phyloP scores from a whole-genome alignment of 164 flowering plant genomes.

The Akebia trifoliata region DNA sequence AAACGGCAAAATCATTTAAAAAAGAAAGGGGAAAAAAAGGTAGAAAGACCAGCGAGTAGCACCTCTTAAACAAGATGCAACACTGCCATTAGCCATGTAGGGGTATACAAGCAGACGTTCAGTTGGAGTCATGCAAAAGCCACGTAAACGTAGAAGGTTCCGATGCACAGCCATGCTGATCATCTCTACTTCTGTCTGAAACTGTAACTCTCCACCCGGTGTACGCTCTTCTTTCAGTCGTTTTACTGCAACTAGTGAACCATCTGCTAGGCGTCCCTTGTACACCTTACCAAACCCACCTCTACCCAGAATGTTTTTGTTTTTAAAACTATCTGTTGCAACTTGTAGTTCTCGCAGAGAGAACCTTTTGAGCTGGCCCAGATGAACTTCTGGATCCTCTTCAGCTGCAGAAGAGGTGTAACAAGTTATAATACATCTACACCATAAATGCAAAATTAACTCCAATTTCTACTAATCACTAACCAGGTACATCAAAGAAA shows the following conservation, averaged over 20 bases:
- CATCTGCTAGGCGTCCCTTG: conserved; percentile 46
- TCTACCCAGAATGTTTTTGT: conserved; percentile 39
- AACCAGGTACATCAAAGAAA: conserved; percentile 46
- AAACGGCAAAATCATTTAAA: no score
- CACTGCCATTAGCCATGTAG: no score
- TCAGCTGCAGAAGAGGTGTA: conserved; percentile 31
- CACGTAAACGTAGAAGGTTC: conserved; percentile 33
- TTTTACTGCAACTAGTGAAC: conserved; percentile 43
- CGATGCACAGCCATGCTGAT: conserved; percentile 47
- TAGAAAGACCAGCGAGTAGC: no score
- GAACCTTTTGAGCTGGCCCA: conserved; percentile 46
- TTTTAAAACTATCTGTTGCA: conserved; percentile 44
- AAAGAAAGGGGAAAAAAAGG: no score
- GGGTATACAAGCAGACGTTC: conserved; percentile 44
- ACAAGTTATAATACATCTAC: conserved; percentile 1
- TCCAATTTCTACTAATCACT: conserved; percentile 9
- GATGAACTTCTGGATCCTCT: conserved; percentile 50
- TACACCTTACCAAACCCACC: conserved; percentile 51
- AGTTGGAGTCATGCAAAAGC: conserved; percentile 45
- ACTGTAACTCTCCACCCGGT: conserved; percentile 41
- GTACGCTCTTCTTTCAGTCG: conserved; percentile 42
- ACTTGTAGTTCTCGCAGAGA: conserved; percentile 42
- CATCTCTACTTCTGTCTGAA: conserved; percentile 46
- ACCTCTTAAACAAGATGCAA: no score
- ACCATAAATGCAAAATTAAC: background rate